Evolutionary conservation across 495 filamentous ascomycete genomes (phyloP).

Genomic region (Aspergillus mulundensis): DNA sequence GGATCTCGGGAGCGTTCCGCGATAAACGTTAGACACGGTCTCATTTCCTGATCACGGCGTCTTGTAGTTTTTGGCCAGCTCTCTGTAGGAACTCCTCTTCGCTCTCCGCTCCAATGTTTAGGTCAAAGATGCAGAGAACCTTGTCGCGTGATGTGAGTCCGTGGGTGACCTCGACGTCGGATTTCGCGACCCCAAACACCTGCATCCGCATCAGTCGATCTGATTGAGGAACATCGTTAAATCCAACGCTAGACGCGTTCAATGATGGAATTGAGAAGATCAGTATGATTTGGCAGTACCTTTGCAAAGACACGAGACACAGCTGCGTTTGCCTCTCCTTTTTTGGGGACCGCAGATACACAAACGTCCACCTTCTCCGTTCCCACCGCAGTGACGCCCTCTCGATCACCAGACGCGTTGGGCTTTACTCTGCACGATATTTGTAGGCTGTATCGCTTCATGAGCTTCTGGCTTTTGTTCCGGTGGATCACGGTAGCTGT

Average conservation of each 20-base stretch:
- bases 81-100: slow-evolving; percentile 29
- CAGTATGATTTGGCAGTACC: slow-evolving; percentile 31
- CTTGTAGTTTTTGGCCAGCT: slow-evolving; percentile 11
- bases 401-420: slow-evolving; percentile 55
- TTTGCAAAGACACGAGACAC: slow-evolving; percentile 60
- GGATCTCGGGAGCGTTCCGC: slow-evolving; percentile 10
- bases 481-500: slow-evolving; percentile 4
- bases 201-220: slow-evolving; percentile 12
- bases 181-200: slow-evolving; percentile 59
- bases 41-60: slow-evolving; percentile 14
- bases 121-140: slow-evolving; percentile 41
- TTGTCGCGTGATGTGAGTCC: slow-evolving; percentile 61
- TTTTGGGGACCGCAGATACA: slow-evolving; percentile 57
- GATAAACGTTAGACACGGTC: too few relatives aligned
- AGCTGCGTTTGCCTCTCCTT: slow-evolving; percentile 65
- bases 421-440: slow-evolving; percentile 60
- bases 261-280: background rate
- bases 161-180: slow-evolving; percentile 57
- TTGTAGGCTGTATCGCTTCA: slow-evolving; percentile 30
- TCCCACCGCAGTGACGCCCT: slow-evolving; percentile 52
- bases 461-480: slow-evolving; percentile 1
- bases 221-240: background rate
- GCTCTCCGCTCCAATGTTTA: slow-evolving; percentile 23
- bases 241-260: background rate
- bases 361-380: slow-evolving; percentile 55